These are phyloP conservation scores for Sarcomyxa edulis DNA, from an alignment of 768 basidiomycete genomes.

Conservation along the genomic window DNA sequence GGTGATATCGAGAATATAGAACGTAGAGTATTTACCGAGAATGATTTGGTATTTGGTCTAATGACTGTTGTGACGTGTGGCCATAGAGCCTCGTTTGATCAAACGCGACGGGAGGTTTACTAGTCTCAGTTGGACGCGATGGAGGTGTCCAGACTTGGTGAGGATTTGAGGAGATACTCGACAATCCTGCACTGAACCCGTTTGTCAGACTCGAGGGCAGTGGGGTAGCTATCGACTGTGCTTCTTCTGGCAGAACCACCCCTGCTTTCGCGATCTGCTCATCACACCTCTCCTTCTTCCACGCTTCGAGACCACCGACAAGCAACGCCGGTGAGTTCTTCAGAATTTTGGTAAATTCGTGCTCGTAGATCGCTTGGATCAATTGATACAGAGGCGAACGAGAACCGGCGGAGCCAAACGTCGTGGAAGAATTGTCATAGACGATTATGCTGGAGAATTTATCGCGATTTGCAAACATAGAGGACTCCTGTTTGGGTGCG, in stretches of 20 bases:
- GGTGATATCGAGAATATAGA: too few species aligned
- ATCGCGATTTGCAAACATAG: slow-evolving; percentile 78
- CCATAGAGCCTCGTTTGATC: too few species aligned
- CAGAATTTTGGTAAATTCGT: slow-evolving; percentile 65
- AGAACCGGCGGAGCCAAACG: slow-evolving; percentile 35
- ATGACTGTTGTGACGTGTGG: too few species aligned
- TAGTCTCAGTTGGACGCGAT: too few species aligned
- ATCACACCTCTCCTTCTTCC: slow-evolving; percentile 58
- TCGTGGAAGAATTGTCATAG: slow-evolving; percentile 66
- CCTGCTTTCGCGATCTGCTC: slow-evolving; percentile 18
- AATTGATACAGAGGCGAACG: slow-evolving; percentile 52
- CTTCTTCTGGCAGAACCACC: neutral
- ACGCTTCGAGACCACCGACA: slow-evolving; percentile 79
- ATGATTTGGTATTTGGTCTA: too few species aligned
- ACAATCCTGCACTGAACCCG: neutral
- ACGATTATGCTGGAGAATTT: slow-evolving; percentile 86
- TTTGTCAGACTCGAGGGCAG: neutral
- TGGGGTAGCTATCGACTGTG: neutral
- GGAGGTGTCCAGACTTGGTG: slow-evolving; percentile 6
- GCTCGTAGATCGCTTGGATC: slow-evolving; percentile 65
- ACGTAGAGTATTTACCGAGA: too few species aligned
- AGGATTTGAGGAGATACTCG: neutral
- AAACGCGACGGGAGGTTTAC: too few species aligned
- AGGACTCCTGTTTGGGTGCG: slow-evolving; percentile 63
- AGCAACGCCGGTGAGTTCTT: slow-evolving; percentile 78